Evolutionary conservation across 1,139 yeast species (phyloP).

Genomic region (Geotrichum histeridarum): DNA sequence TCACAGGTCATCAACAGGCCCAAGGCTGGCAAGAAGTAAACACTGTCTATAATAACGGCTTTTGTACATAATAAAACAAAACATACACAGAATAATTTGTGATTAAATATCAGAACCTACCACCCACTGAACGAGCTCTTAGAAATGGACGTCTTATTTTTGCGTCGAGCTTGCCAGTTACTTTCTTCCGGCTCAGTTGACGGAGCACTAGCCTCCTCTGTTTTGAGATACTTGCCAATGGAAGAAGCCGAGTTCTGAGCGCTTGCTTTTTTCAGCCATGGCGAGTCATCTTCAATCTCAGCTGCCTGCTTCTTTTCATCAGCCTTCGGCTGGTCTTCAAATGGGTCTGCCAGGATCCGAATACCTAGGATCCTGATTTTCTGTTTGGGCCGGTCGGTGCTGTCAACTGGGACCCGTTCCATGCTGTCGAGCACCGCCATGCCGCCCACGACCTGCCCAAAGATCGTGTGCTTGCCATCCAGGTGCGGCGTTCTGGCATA

Average conservation of each 20-base stretch:
- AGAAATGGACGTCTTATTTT: conserved; percentile 23
- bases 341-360: conserved; percentile 72
- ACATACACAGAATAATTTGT: not conserved
- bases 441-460: conserved; percentile 77
- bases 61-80: conserved; percentile 13
- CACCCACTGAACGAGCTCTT: conserved; percentile 30
- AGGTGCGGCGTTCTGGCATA: conserved; percentile 69
- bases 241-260: conserved; percentile 5
- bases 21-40: conserved; percentile 10
- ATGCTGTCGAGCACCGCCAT: conserved; percentile 67
- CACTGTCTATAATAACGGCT: not conserved
- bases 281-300: conserved; percentile 26
- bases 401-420: conserved; percentile 43
- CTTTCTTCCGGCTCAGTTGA: conserved; percentile 13
- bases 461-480: conserved; percentile 68
- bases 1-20: conserved; percentile 14
- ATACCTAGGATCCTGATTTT: conserved; percentile 46
- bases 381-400: conserved; percentile 36
- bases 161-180: conserved; percentile 16
- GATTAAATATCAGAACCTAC: conserved; percentile 18
- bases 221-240: conserved; percentile 17
- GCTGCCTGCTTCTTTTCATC: not conserved
- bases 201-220: not conserved
- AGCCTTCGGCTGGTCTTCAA: conserved; percentile 40
- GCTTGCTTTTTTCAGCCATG: conserved; percentile 25